These are phyloP conservation scores for Ministeria vibrans DNA, from an alignment of 78 protist genomes.

Conservation along the genomic window DNA sequence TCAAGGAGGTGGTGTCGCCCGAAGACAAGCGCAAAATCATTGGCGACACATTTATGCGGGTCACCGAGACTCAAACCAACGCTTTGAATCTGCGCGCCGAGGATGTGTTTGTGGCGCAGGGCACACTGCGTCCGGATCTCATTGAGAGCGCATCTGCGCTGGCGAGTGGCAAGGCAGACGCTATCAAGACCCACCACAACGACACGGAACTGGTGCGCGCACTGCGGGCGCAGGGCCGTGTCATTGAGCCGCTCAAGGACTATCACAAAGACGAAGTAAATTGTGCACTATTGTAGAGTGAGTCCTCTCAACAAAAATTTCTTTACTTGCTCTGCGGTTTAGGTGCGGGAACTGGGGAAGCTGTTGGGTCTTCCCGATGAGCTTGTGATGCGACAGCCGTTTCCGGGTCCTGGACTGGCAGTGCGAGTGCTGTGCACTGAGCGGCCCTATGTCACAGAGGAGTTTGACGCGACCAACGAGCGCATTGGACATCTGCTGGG, in stretches of 20 bases:
- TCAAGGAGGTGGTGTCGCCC: slow-evolving; percentile 14
- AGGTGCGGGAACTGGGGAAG: slow-evolving; percentile 77
- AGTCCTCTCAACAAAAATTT: no score
- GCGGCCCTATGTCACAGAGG: slow-evolving; percentile 39
- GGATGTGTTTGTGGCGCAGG: slow-evolving; percentile 72
- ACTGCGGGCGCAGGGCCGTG: slow-evolving; percentile 63
- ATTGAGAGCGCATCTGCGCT: slow-evolving; percentile 82
- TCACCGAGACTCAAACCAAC: slow-evolving; percentile 30
- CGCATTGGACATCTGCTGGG: not conserved
- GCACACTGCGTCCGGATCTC: slow-evolving; percentile 92
- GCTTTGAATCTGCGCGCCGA: slow-evolving; percentile 45
- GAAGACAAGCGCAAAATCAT: slow-evolving; percentile 88
- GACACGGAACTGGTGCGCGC: slow-evolving; percentile 78
- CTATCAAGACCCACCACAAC: slow-evolving; percentile 95
- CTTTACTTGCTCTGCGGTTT: no score
- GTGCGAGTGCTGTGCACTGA: slow-evolving; percentile 80
- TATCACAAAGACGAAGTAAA: slow-evolving; percentile 90
- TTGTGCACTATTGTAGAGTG: no score
- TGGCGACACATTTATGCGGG: slow-evolving; percentile 90
- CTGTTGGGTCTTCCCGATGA: slow-evolving; percentile 72
- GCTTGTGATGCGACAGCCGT: slow-evolving; percentile 92
- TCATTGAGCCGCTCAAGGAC: slow-evolving; percentile 85
- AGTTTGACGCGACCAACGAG: slow-evolving; percentile 25
- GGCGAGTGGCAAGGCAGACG: slow-evolving; percentile 62
- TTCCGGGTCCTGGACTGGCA: slow-evolving; percentile 97